A percentile compares a stretch with the other conserved stretches of the same genome.
These are phyloP conservation scores for Neoboletus magnificus DNA, from an alignment of 768 basidiomycete genomes.

Conservation along the genomic window DNA sequence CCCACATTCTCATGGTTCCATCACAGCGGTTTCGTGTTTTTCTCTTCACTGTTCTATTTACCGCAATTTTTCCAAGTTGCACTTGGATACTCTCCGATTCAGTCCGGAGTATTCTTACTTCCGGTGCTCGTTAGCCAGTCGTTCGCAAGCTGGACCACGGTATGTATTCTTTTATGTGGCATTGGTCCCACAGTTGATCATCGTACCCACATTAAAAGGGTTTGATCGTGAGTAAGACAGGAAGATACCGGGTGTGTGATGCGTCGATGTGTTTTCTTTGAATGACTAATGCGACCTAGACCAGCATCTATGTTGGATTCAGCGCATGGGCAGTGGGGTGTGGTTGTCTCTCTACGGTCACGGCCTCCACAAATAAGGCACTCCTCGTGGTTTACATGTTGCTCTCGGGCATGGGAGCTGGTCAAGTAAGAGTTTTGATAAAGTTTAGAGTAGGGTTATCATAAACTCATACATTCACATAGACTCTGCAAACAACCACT, in stretches of 20 bases:
- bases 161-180: constrained; percentile 27
- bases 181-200: neutral
- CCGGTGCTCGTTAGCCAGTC: constrained; percentile 68
- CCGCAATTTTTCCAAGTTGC: constrained; percentile 77
- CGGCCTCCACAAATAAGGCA: constrained; percentile 42
- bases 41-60: constrained; percentile 65
- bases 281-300: neutral
- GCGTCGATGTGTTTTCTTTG: neutral
- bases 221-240: constrained; percentile 59
- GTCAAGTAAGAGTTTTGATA: constrained; percentile 40
- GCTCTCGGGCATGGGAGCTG: constrained; percentile 57
- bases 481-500: constrained; percentile 63
- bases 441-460: neutral
- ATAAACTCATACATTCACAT: neutral
- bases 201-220: constrained; percentile 38
- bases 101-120: constrained; percentile 62
- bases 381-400: constrained; percentile 60
- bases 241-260: constrained; percentile 51
- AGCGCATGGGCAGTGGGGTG: constrained; percentile 65
- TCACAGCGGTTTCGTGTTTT: constrained; percentile 55
- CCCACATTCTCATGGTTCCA: neutral
- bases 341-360: constrained; percentile 67
- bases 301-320: constrained; percentile 55
- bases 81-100: constrained; percentile 62
- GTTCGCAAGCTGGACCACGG: constrained; percentile 50